phyloP scores from a whole-genome alignment of 2,329 filamentous ascomycete species.

The Ophiostoma perfectum region DNA sequence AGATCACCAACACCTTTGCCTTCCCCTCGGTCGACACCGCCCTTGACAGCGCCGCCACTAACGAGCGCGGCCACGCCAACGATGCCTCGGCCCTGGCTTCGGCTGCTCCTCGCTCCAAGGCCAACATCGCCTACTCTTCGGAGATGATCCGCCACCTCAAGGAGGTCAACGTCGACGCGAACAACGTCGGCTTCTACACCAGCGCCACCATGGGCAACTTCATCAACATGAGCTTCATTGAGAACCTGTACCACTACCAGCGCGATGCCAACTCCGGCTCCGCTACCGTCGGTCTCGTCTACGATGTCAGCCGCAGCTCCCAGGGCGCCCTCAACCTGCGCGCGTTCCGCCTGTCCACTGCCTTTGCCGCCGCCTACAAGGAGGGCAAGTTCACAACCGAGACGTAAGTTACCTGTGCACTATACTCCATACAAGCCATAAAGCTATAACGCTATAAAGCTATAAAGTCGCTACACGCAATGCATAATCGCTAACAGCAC shows the following conservation, averaged over 20 bases:
- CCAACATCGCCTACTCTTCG: constrained; percentile 79
- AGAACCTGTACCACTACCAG: constrained; percentile 97
- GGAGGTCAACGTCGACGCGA: constrained; percentile 55
- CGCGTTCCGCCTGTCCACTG: constrained; percentile 81
- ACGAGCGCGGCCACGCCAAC: constrained; percentile 55
- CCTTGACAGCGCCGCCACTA: constrained; percentile 42
- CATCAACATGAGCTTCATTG: constrained; percentile 87
- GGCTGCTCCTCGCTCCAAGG: constrained; percentile 85
- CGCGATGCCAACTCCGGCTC: constrained; percentile 90
- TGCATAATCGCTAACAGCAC: neutral
- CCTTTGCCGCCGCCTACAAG: constrained; percentile 88
- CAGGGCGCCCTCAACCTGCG: constrained; percentile 85
- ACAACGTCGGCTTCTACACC: constrained; percentile 71
- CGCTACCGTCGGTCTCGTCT: constrained; percentile 79
- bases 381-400: constrained; percentile 97
- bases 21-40: constrained; percentile 79
- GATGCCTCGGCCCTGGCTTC: constrained; percentile 71
- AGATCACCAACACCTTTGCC: constrained; percentile 92
- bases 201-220: constrained; percentile 99
- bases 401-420: constrained; percentile 56
- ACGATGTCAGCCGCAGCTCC: constrained; percentile 91
- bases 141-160: constrained; percentile 97
- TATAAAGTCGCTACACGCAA: neutral
- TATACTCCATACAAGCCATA: neutral
- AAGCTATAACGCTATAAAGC: no score